Conservation (phyloP, 345 rosid species). For the Pelargonium nanum region DNA sequence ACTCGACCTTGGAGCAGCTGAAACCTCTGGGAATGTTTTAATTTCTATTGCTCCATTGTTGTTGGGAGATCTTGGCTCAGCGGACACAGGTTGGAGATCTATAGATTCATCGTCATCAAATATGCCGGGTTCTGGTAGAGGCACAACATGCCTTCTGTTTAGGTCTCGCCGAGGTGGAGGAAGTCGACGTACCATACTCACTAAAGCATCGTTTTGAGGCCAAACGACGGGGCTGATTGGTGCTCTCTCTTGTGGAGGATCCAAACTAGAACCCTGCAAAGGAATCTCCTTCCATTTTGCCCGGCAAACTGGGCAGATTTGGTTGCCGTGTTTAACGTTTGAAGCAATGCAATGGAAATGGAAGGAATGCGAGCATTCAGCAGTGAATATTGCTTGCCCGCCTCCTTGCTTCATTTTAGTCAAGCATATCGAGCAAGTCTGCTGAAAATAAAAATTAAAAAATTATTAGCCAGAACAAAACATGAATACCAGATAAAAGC, state of each 20-base stretch:
- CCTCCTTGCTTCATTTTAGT: constrained; percentile 76
- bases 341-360: constrained; percentile 94
- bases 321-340: constrained; percentile 75
- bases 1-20: constrained; percentile 37
- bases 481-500: constrained; percentile 1
- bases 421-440: constrained; percentile 82
- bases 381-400: constrained; percentile 87
- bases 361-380: constrained; percentile 90
- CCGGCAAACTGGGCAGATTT: constrained; percentile 81
- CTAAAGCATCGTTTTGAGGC: constrained; percentile 46
- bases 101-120: constrained; percentile 71
- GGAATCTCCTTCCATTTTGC: constrained; percentile 92
- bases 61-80: constrained; percentile 26
- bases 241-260: constrained; percentile 30
- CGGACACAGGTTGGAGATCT: constrained; percentile 33
- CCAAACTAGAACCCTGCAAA: constrained; percentile 52
- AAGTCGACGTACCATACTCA: constrained; percentile 38
- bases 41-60: constrained; percentile 35
- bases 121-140: constrained; percentile 55
- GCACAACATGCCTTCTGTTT: constrained; percentile 41
- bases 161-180: constrained; percentile 49
- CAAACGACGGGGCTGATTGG: constrained; percentile 24
- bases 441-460: too few relatives aligned
- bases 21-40: constrained; percentile 63
- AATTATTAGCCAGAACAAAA: constrained; percentile 1